A percentile compares a stretch with the other conserved stretches of the same genome.
phyloP scores from a whole-genome alignment of 345 rosid genomes.

The Salix brachista region DNA sequence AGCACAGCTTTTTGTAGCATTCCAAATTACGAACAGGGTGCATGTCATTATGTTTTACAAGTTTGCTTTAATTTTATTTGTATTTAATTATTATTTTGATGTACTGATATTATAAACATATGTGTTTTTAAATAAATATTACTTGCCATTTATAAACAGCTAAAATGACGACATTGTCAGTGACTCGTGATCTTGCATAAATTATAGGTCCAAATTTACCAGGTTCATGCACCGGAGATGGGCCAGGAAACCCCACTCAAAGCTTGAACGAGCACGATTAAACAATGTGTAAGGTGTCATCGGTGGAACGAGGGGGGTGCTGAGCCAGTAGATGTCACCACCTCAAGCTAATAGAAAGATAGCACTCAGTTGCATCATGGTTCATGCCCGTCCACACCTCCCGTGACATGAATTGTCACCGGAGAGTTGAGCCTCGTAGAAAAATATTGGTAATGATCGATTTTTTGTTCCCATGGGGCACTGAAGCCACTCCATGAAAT shows the following conservation, averaged over 20 bases:
- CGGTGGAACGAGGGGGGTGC: not conserved
- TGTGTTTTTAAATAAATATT: too few relatives aligned
- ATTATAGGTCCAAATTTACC: not conserved
- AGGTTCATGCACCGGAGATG: not conserved
- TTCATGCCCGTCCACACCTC: conserved; percentile 17
- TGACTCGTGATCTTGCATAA: not conserved
- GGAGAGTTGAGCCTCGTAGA: not conserved
- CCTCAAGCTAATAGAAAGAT: not conserved
- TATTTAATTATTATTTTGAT: too few relatives aligned
- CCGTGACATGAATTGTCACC: conserved; percentile 3
- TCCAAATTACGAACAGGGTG: too few relatives aligned
- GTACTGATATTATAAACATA: too few relatives aligned
- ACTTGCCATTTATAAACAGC: too few relatives aligned
- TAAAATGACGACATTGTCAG: not conserved
- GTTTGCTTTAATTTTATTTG: too few relatives aligned
- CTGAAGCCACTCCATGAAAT: not conserved
- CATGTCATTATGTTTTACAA: too few relatives aligned
- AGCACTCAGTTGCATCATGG: conserved; percentile 18
- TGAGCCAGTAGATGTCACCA: not conserved
- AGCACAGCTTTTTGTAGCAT: too few relatives aligned
- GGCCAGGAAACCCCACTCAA: not conserved
- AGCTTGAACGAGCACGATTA: not conserved
- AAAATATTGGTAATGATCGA: not conserved
- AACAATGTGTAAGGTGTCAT: not conserved
- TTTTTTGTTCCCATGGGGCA: not conserved